These are phyloP conservation scores for Blastocystis sp. DNA, from an alignment of 352 stramenopile species.

Conservation along the genomic window DNA sequence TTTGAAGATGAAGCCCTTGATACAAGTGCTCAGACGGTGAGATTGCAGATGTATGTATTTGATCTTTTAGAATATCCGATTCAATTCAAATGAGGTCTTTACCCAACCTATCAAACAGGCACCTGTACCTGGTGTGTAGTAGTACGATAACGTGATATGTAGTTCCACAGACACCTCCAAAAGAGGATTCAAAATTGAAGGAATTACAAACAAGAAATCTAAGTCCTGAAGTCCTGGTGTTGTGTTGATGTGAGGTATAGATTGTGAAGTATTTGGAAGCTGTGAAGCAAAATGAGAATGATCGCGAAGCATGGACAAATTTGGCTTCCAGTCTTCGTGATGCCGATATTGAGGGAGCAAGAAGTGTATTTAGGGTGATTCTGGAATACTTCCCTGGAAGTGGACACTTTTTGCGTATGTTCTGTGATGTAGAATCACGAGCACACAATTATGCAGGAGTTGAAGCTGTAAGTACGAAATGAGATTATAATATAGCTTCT, in stretches of 20 bases:
- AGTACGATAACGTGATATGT: not conserved
- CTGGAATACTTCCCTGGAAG: constrained; percentile 28
- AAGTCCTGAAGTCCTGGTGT: not conserved
- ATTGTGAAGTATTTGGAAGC: constrained; percentile 53
- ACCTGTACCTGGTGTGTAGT: not conserved
- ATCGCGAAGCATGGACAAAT: constrained; percentile 27
- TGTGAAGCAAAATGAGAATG: constrained; percentile 1
- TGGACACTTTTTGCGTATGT: constrained; percentile 13
- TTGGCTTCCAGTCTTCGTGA: constrained; percentile 15
- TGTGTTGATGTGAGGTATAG: not conserved
- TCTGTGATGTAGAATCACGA: constrained; percentile 10
- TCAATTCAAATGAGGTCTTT: not conserved
- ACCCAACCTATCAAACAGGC: not conserved
- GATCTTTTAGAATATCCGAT: not conserved
- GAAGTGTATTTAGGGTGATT: constrained; percentile 32
- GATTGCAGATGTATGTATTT: not conserved
- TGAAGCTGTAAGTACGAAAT: not conserved
- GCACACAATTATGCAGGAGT: not conserved
- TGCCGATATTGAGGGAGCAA: not conserved
- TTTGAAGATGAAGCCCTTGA: constrained; percentile 44
- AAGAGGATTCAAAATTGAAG: not conserved
- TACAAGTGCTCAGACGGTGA: not conserved
- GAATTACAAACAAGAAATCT: not conserved
- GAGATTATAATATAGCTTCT: not conserved
- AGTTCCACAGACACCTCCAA: not conserved